Evolutionary conservation across 1,284 basidiomycete genomes (phyloP).

Genomic region (Singerocomus inundabilis): DNA sequence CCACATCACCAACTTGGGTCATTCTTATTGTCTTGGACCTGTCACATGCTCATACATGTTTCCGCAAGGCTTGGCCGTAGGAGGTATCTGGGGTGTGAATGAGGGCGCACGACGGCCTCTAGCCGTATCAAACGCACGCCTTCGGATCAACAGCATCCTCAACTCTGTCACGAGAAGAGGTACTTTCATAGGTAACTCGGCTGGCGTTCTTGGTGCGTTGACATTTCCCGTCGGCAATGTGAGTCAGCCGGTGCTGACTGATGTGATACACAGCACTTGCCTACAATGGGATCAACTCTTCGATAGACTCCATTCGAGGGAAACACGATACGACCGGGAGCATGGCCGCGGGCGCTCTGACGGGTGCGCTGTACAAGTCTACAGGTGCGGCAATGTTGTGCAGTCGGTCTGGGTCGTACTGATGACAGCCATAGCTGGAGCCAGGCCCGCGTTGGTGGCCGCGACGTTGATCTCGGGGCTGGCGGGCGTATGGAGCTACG

Average conservation of each 20-base stretch:
- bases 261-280: conserved; percentile 69
- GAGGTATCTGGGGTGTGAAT: conserved; percentile 93
- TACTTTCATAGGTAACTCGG: conserved; percentile 97
- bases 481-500: conserved; percentile 89
- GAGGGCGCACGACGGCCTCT: conserved; percentile 89
- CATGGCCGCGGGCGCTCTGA: conserved; percentile 89
- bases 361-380: conserved; percentile 91
- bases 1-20: conserved; percentile 49
- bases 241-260: conserved; percentile 23
- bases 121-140: conserved; percentile 77
- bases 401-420: conserved; percentile 36
- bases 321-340: conserved; percentile 91
- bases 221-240: conserved; percentile 37
- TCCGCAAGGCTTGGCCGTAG: conserved; percentile 83
- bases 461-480: conserved; percentile 85
- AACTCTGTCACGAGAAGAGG: conserved; percentile 97
- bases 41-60: conserved; percentile 69
- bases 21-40: conserved; percentile 69
- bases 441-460: conserved; percentile 85
- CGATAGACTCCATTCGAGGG: conserved; percentile 86
- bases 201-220: conserved; percentile 88
- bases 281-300: conserved; percentile 96
- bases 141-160: conserved; percentile 95
- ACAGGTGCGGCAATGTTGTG: conserved; percentile 66
- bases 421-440: conserved; percentile 66